phyloP scores from a whole-genome alignment of 768 basidiomycete genomes.

The Lactarius sanguifluus region DNA sequence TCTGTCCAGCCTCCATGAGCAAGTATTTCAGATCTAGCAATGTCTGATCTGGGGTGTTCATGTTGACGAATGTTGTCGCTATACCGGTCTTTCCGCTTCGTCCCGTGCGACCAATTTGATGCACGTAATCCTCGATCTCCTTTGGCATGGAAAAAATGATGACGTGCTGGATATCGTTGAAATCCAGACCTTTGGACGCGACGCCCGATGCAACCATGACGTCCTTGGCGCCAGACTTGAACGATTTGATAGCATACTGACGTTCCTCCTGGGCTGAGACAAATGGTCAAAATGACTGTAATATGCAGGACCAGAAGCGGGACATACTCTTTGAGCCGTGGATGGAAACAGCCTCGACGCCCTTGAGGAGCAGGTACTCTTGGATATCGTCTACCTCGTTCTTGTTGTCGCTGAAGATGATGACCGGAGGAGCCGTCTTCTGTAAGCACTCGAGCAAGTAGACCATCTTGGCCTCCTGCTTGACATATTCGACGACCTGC shows the following conservation, averaged over 20 bases:
- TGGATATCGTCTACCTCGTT: conserved; percentile 99
- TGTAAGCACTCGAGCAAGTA: conserved; percentile 96
- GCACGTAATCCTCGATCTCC: conserved; percentile 99
- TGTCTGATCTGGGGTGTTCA: conserved; percentile 96
- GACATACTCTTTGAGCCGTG: conserved; percentile 93
- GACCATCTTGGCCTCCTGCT: conserved; percentile 99
- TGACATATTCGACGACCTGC: conserved; percentile 97
- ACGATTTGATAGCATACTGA: conserved; percentile 97
- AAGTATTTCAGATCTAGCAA: conserved; percentile 95
- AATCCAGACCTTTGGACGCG: conserved; percentile 97
- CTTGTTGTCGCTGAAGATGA: conserved; percentile 98
- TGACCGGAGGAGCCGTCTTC: conserved; percentile 97
- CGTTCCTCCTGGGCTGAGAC: conserved; percentile 91
- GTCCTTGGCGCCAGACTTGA: conserved; percentile 96
- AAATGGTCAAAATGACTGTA: background rate
- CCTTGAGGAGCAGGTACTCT: conserved; percentile 94
- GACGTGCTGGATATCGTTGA: conserved; percentile 98
- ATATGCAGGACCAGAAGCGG: background rate
- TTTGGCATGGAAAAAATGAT: conserved; percentile 99
- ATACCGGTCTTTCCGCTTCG: conserved; percentile 98
- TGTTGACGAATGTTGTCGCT: conserved; percentile 98
- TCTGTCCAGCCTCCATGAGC: conserved; percentile 95
- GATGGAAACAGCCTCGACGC: conserved; percentile 97
- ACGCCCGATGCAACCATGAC: conserved; percentile 99
- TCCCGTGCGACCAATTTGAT: conserved; percentile 98